Base-by-base conservation (phyloP, 768 basidiomycete species). In the Chalciporus sphaerocephalus region DNA sequence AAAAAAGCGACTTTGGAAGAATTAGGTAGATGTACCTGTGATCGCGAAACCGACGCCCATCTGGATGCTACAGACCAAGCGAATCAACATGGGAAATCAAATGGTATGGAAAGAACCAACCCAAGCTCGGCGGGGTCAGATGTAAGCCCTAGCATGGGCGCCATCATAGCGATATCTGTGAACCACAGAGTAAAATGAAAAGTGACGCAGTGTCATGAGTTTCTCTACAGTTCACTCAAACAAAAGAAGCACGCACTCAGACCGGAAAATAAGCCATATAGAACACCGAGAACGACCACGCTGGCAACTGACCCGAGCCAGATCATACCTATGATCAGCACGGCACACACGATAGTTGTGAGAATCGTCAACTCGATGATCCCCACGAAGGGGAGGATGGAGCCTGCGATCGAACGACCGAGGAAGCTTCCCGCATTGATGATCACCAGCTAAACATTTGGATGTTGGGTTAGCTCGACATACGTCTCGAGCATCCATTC, bases 81-180 rank as follows among this genome's bases (percentile, higher is more conserved):
- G 15, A 24, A 20, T 48, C 20, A 38, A 6, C 20, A 20, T 6
- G 4, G 6, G 23, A 11, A 64, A 68, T 2, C 15, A 8, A n/a
- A 24, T 10, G 6, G 23, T 0, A 16, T 10, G 15, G 4, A 33
- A 22, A 53, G 0, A 16, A 50, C 67, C n/a, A 25, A 72, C 38
- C 82, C 81, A 23, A 82, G 72, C 53, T 83, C 82, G 2, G 68
- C 60, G 41, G 74, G 70, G 21, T 70, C 67, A 8, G 67, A 61
- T 4, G 78, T 71, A n/a, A 78, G 55, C 5, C 67, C 69, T 11
- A 81, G 49, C 65, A 75, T 63, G 2, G 78, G 75, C 0, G 72
- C 62, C 45, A 76, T 57, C 46, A 69, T 27, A 1, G 53, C 59
- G 11, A 79, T 59, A 27, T 72, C 73, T 71, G 32, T 5, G 1